Evolutionary conservation across 2,329 filamentous ascomycete species (phyloP), one percentile per base, ranked within the genome.

Genomic region (Eurotiales sp.): DNA sequence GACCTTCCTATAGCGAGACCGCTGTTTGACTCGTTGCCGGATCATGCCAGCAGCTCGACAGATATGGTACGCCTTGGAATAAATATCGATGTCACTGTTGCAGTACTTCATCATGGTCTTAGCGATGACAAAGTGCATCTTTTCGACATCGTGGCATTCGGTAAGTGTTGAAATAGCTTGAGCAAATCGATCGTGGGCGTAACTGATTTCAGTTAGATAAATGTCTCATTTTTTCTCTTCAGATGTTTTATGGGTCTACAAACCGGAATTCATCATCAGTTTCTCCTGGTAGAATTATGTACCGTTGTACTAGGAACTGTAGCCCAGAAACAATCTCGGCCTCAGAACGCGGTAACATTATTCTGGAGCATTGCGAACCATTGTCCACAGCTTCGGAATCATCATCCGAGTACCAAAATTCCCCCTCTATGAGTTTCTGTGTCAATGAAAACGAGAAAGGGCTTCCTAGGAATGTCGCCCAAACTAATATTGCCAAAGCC

Each of bases 91-190:
- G 1, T 81, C 75, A 54, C 90, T 84, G 21, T 79, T 72, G 19
- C 73, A 82, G 59, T 90, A 85, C 59, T 87, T 87, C 66, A 91
- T 82, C 58, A 96, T 81, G 0, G 86, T 86, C 63, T 89, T 85
- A 0, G 88, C 87, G 60, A 96, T 89, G 41, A 90, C 83, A 60
- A 91, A 96, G 68, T 96, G 90, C 91, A 96, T 96, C 59, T 87
- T 87, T 17, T 80, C 75, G 19, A 80, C 73, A 50, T 87, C 83
- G 45, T 72, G 74, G 61, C 82, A 84, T 63, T 91, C 84, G 55
- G 81, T 82, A 46, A 96, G 73, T 4, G 81, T 79, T 12, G 81
- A 76, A 5, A 89, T 84, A 14, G 88, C 89, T 64, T 87, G 84
- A 46, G 90, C 79, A 61, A 95, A 95, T 47, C 91, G 83, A 67